These are phyloP conservation scores for Naganishia antarctica DNA, from an alignment of 768 basidiomycete species.

Conservation along the genomic window DNA sequence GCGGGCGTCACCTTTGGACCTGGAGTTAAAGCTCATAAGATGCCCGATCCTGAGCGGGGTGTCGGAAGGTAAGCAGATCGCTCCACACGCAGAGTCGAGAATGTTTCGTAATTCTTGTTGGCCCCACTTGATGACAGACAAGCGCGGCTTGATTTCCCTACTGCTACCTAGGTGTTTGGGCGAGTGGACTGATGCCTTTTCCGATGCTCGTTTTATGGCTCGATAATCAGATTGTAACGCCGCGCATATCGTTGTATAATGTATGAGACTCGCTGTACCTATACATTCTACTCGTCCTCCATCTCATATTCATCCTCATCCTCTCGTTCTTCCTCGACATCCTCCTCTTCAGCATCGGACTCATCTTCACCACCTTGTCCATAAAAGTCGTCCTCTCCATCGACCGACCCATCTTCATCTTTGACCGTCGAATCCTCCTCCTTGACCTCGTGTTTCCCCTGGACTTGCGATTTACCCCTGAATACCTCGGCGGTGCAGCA, in stretches of 20 bases:
- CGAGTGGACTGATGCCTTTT: too few relatives aligned
- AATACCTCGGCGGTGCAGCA: conserved; percentile 46
- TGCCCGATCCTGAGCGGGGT: conserved; percentile 29
- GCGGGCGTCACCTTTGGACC: conserved; percentile 12
- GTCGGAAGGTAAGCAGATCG: conserved; percentile 4
- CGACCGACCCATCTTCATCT: conserved; percentile 50
- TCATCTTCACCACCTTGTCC: conserved; percentile 35
- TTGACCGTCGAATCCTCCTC: conserved; percentile 34
- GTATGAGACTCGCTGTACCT: neutral
- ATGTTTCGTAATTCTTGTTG: too few relatives aligned
- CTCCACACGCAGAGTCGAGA: neutral
- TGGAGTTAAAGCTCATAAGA: conserved; percentile 20
- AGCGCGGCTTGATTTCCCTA: conserved; percentile 6
- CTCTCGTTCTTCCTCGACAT: conserved; percentile 26
- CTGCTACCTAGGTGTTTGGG: conserved; percentile 1
- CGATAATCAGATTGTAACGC: neutral
- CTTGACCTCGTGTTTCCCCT: conserved; percentile 47
- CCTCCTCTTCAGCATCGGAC: conserved; percentile 38
- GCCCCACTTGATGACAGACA: too few relatives aligned
- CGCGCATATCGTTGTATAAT: neutral
- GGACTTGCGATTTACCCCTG: conserved; percentile 23
- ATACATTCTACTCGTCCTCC: conserved; percentile 27
- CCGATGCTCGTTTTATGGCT: too few relatives aligned
- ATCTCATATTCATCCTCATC: conserved; percentile 35
- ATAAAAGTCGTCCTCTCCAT: conserved; percentile 36